Conservation (phyloP, 176 grass and related monocot genomes). For the sorghum (Sorghum bicolor) region DNA sequence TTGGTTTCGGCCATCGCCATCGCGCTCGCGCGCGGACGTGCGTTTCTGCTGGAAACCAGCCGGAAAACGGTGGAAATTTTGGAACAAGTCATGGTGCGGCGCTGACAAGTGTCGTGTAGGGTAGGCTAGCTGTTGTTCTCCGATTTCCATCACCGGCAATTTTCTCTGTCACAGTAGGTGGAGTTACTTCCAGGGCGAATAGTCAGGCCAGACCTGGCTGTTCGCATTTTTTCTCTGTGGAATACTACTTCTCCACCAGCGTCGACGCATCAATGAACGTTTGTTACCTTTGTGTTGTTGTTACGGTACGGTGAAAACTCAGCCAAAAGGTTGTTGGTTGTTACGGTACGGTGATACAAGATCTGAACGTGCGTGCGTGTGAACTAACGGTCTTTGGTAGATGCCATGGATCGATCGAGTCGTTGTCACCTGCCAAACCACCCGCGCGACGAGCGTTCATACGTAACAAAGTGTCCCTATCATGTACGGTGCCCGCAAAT, state of each 20-base stretch:
- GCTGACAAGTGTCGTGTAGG: background rate
- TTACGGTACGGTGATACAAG: constrained; percentile 9
- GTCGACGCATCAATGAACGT: too few species aligned
- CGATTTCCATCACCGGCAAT: background rate
- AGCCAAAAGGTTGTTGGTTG: background rate
- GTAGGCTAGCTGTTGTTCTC: fast-evolving
- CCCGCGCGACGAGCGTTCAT: background rate
- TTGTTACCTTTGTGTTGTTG: too few species aligned
- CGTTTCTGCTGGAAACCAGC: constrained; percentile 16
- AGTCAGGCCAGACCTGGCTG: background rate
- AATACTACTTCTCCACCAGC: too few species aligned
- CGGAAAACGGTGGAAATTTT: background rate
- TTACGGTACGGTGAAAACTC: background rate
- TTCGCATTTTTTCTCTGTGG: too few species aligned
- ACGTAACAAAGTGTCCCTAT: background rate
- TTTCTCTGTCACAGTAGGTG: background rate
- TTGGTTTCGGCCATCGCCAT: background rate
- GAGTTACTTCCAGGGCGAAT: background rate
- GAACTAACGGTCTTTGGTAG: background rate
- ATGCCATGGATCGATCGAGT: background rate
- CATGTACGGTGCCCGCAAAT: background rate
- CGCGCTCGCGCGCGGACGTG: background rate
- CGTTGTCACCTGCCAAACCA: background rate
- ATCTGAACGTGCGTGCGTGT: too few species aligned
- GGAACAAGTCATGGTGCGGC: background rate